Evolutionary conservation across 2,329 filamentous ascomycete species (phyloP), one percentile per base, ranked within the genome.

Genomic region (Alternaria rosae): DNA sequence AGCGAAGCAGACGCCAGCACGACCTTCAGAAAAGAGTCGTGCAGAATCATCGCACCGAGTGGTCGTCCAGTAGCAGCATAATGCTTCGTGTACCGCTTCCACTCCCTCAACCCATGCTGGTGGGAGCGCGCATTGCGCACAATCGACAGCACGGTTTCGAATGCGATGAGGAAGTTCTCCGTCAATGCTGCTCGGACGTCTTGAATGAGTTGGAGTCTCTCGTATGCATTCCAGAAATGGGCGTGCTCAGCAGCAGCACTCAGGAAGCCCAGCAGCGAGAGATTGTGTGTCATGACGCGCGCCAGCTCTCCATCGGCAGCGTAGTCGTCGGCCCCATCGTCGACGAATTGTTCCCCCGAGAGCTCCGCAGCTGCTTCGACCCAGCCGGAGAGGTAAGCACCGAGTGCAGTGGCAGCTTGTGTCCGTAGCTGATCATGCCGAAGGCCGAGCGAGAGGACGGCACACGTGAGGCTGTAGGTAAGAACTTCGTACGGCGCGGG

Each of bases 231-330:
- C 93, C 94, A 99, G 71, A 97, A 94, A 64, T 90, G 87, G 10
- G 90, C 88, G 75, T 94, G 88, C 6, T 89, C 88, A 4, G 93
- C 89, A 5, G 91, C 90, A 21, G 93, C 94, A 74, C 94, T 89
- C 54, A 99, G 81, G 75, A 99, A 97, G 0, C 95, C 96, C 23
- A 97, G 81, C n/a, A 99, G 83, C 0, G 94, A 94, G 50, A 97
- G 87, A 7, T 91, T 88, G 67, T 97, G 87, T 17, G 91, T 92
- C 54, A 93, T 88, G 54, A 91, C 88, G 84, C 57, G 91, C 83
- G 54, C 89, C 25, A 80, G 68, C 58, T 80, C 89, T 12, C 90
- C 79, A 57, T 88, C 86, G 25, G 79, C 76, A 13, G 72, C 70
- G 52, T 73, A 72, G 56, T 78, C 74, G 42, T 87, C 85, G 63